Base-by-base conservation (phyloP, 208 protist genomes). In the Blastocrithidia nonstop region DNA sequence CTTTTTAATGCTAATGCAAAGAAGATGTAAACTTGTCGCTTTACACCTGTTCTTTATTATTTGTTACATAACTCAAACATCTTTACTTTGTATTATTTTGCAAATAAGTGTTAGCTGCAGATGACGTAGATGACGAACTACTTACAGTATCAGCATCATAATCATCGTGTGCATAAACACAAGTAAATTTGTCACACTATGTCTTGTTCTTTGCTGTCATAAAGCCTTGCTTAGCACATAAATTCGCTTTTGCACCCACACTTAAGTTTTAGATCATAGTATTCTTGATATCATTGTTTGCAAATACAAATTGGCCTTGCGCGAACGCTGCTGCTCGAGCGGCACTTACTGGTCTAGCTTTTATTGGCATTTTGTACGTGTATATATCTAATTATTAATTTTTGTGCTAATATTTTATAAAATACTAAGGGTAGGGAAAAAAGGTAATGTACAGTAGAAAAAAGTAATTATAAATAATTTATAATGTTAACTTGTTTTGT, bases 281-380 rank as follows among this genome's bases (percentile, higher is more conserved):
- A 28, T 19, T 11, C 33, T 16, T 24, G 27, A 23, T 7, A 26
- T 86, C 63, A 3, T 27, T 6, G 28, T 57, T 50, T 0, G 33
- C 25, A n/a, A 1, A 52, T 53, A 15, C 20, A 21, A 45, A 29
- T 29, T 64, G 63, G n/a, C 82, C 82, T 26, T 60, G 52, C 7
- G 71, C 73, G 13, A 68, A 71, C 6, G 54, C 53, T 1, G 69
- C 62, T 1, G 76, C 73, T 16, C 64, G 57, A 6, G 58, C 42
- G 3, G 74, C 67, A 36, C 81, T 65, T 20, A 91, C 67, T 2
- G 33, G 57, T 40, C 78, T 87, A 17, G 82, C 66, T 40, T 91
- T 91, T 45, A 89, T 84, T 19, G 66, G 54, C 80, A 89, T 89
- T 1, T 28, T 26, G 17, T 11, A 17, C 9, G 9, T 41, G 6